Base-by-base conservation (phyloP, 306 rosid genomes). In the Pterocarpus santalinus region DNA sequence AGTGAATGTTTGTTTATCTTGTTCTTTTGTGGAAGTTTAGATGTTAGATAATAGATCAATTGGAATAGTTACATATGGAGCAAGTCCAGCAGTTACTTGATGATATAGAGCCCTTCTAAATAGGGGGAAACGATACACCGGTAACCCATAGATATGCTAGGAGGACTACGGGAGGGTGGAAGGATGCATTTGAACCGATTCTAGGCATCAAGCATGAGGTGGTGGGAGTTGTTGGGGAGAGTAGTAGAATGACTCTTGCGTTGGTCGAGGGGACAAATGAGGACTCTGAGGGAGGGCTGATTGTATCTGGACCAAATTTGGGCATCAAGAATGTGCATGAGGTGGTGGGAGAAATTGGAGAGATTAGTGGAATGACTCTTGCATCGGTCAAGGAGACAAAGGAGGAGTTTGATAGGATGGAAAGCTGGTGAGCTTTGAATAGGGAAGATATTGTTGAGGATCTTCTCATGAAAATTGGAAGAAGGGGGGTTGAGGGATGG, bases 11-110 rank as follows among this genome's bases (percentile, higher is more conserved):
- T 22, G 12, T 49, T 58, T 57, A 7, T 64, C 14, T 72, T 60
- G 61, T 46, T 28, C 11, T 52, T 81, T 67, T 5, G 1, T 43
- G 46, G 60, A 32, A 44, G 33, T 75, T 46, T 67, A 58, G 71
- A 28, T 70, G 44, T 47, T 61, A 49, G 46, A 32, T 70, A 44
- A 38, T 70, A 47, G 65, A 70, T 61, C 14, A 71, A 34, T 69
- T 13, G 57, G 49, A 39, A 30, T 13, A 32, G 62, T 22, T 70
- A 14, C 52, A 12, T 47, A 13, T 63, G 60, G 22, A 70, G 73
- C 47, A 8, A 55, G 76, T 30, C 3, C 57, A 28, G 57, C 17
- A 15, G 63, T 61, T 65, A 60, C 61, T 46, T 14, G 57, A 38
- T 14, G 44, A 38, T 60, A 43, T 49, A 36, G 47, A 36, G 43